A percentile compares a stretch with the other conserved stretches of the same genome.
Conservation (phyloP, 2,329 filamentous ascomycete genomes). For the Alternaria postmessia region DNA sequence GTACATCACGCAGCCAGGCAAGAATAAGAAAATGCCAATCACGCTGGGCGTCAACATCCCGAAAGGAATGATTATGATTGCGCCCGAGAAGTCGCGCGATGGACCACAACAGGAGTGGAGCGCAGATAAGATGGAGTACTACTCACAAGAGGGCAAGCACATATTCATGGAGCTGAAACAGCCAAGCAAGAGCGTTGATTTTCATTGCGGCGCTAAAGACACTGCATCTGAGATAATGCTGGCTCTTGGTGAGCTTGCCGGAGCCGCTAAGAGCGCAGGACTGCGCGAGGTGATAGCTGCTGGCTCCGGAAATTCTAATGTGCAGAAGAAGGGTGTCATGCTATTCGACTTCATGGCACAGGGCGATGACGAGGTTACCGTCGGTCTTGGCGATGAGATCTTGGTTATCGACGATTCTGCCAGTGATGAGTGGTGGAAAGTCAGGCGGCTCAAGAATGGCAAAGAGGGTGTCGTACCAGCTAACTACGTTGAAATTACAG, state of each 20-base stretch:
- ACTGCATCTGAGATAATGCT: slow-evolving; percentile 93
- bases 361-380: slow-evolving; percentile 94
- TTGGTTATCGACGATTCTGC: slow-evolving; percentile 86
- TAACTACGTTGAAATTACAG: slow-evolving; percentile 92
- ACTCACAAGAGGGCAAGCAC: slow-evolving; percentile 97
- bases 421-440: slow-evolving; percentile 99
- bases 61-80: slow-evolving; percentile 88
- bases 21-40: slow-evolving; percentile 98
- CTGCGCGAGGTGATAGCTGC: slow-evolving; percentile 87
- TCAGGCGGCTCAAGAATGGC: slow-evolving; percentile 86
- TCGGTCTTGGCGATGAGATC: slow-evolving; percentile 88
- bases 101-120: slow-evolving; percentile 91
- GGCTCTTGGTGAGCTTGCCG: slow-evolving; percentile 86
- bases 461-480: slow-evolving; percentile 96
- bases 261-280: slow-evolving; percentile 82
- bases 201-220: slow-evolving; percentile 96
- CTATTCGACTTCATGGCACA: slow-evolving; percentile 97
- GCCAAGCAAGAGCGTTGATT: slow-evolving; percentile 94
- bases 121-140: slow-evolving; percentile 94
- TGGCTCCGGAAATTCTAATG: slow-evolving; percentile 66
- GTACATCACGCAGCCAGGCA: slow-evolving; percentile 96
- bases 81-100: slow-evolving; percentile 83
- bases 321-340: slow-evolving; percentile 82
- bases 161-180: slow-evolving; percentile 92
- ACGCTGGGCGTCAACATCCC: slow-evolving; percentile 91